Evolutionary conservation across 2,329 filamentous ascomycete genomes (phyloP), one percentile per base, ranked within the genome.

Genomic region (Aspergillus ruber): DNA sequence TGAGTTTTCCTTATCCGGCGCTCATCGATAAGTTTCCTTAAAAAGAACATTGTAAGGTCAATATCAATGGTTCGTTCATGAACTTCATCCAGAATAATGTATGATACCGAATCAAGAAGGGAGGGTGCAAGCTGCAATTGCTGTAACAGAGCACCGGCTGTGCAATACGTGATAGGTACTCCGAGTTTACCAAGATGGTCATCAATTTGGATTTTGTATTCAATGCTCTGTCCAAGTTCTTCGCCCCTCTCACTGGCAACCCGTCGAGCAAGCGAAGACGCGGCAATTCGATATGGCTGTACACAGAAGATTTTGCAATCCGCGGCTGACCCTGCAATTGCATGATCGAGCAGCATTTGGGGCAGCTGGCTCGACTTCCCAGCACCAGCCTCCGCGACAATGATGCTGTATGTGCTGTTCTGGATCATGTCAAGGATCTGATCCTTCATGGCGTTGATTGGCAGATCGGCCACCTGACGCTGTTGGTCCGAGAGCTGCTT

Each of bases 261-360:
- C 35, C 73, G 67, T 5, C 58, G 52, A 15, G 74, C 74, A 5
- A 77, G 68, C 6, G 73, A 70, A 1, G 63, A 72, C 10, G 74
- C 74, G 20, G 74, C 74, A 40, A 77, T 71, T 9, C 73, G 66
- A 41, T 74, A 66, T 21, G 74, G 74, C 47, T 78, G 75, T 4
- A 75, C 74, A 51, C 74, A 77, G 6, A 79, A 66, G 45, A 78
- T 67, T 48, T 74, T 75, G 56, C 75, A 78, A 21, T 54, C 45
- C 4, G 64, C 66, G n/a, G 73, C 74, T 12, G 51, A 44, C 1
- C 66, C 68, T 4, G 59, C 52, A 40, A 74, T 74, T 2, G 70
- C 68, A 46, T 76, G 57, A n/a, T 78, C 74, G 2, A 79, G 58
- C 21, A 79, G 50, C n/a, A 79, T 74, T 50, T 78, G 76, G n/a